Evolutionary conservation across 2,329 filamentous ascomycete genomes (phyloP).

Genomic region (Lecanicillium sp.): DNA sequence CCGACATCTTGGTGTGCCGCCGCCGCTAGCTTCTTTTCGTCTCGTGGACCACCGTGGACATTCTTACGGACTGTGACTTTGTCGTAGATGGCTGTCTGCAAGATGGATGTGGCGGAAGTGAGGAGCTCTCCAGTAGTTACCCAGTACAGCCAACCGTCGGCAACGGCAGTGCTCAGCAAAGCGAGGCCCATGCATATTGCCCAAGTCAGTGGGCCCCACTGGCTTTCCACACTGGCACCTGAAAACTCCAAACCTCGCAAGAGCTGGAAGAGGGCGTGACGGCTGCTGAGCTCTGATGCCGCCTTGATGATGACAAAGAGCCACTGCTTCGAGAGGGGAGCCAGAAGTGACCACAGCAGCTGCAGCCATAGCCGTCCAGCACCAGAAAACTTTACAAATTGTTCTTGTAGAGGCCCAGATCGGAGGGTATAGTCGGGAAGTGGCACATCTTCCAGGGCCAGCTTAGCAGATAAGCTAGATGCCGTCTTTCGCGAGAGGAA

Average conservation of each 20-base stretch:
- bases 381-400: neutral
- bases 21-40: no score
- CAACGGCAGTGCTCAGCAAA: neutral
- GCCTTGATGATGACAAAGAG: conserved; percentile 2
- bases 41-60: neutral
- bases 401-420: no score
- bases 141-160: neutral
- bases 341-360: neutral
- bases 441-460: no score
- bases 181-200: neutral
- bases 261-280: conserved; percentile 3
- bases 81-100: conserved; percentile 6
- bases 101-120: neutral
- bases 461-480: no score
- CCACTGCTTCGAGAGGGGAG: conserved; percentile 4
- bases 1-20: neutral
- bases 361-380: neutral
- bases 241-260: neutral
- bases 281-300: conserved; percentile 2
- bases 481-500: no score
- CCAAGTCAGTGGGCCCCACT: neutral
- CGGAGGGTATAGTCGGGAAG: no score
- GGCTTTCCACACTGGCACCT: neutral
- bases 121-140: no score
- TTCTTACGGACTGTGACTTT: conserved; percentile 1